These are phyloP conservation scores for Trichosporon asahii DNA, from an alignment of 1,284 basidiomycete species.

Conservation along the genomic window DNA sequence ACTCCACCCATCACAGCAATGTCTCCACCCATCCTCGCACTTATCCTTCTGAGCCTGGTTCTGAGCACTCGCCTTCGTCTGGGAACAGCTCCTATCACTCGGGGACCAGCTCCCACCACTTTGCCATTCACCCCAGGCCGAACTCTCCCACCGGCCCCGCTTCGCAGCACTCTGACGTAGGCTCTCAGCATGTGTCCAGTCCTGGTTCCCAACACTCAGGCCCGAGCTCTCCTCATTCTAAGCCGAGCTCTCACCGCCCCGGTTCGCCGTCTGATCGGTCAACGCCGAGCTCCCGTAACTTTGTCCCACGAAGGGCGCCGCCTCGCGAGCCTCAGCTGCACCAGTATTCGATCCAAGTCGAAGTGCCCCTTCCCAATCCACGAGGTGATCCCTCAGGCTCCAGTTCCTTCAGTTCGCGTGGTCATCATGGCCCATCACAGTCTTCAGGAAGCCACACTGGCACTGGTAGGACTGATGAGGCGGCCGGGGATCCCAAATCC, in stretches of 20 bases:
- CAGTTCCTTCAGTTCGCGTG: background rate
- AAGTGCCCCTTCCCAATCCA: background rate
- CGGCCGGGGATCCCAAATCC: background rate
- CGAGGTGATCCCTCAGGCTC: background rate
- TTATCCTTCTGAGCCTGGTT: background rate
- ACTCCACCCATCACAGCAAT: background rate
- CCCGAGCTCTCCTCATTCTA: background rate
- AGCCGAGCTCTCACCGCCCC: background rate
- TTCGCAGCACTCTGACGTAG: background rate
- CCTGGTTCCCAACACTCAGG: too few relatives aligned
- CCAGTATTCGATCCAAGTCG: background rate
- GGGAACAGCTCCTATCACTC: background rate
- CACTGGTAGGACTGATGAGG: background rate
- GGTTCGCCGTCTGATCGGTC: background rate
- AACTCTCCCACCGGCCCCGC: background rate
- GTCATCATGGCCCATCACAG: background rate
- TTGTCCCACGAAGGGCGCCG: background rate
- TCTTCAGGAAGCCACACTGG: background rate
- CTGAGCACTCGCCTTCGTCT: background rate
- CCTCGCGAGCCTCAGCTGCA: background rate
- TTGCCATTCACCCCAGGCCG: background rate
- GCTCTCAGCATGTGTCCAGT: background rate
- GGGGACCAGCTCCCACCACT: background rate
- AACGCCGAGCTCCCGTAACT: background rate
- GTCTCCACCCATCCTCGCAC: background rate